Conservation (phyloP, 306 rosid genomes). For the Dryas octopetala region DNA sequence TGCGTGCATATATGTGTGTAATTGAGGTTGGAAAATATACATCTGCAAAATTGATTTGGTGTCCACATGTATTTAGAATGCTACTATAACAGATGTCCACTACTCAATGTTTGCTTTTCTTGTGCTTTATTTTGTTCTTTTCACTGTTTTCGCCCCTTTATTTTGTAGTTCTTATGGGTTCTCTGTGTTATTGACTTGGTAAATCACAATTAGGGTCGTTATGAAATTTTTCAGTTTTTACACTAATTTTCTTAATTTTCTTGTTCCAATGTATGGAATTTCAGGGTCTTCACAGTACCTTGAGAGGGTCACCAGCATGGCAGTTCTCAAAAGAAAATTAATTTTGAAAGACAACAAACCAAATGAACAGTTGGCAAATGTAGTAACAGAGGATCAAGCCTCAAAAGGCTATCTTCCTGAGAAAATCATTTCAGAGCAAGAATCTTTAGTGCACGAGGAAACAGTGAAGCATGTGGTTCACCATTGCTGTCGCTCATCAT, state of each 20-base stretch:
- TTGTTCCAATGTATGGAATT: not conserved
- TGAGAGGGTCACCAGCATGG: slow-evolving; percentile 20
- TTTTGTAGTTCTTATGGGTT: not conserved
- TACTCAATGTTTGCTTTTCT: no score
- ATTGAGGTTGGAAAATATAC: not conserved
- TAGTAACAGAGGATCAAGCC: slow-evolving; percentile 16
- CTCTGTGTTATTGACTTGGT: no score
- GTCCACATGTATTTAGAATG: not conserved
- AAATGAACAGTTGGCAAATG: slow-evolving; percentile 20
- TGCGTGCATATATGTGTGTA: not conserved
- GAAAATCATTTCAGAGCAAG: slow-evolving; percentile 24
- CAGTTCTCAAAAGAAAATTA: slow-evolving; percentile 30
- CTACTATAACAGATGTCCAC: no score
- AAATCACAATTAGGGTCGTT: no score
- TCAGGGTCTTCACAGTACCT: slow-evolving; percentile 32
- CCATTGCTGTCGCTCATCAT: slow-evolving; percentile 39
- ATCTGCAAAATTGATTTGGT: not conserved
- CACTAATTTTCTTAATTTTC: not conserved
- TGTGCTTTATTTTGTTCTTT: not conserved
- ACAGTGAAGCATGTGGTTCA: slow-evolving; percentile 44
- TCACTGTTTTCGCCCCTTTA: not conserved
- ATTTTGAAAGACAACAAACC: slow-evolving; percentile 22
- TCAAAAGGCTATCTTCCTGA: slow-evolving; percentile 32
- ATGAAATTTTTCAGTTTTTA: no score
- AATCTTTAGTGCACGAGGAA: slow-evolving; percentile 28